Percentiles rank a stretch among this genome's conserved stretches.
These are phyloP conservation scores for Monoraphidium neglectum DNA, from an alignment of 139 green algal genomes.

Conservation along the genomic window DNA sequence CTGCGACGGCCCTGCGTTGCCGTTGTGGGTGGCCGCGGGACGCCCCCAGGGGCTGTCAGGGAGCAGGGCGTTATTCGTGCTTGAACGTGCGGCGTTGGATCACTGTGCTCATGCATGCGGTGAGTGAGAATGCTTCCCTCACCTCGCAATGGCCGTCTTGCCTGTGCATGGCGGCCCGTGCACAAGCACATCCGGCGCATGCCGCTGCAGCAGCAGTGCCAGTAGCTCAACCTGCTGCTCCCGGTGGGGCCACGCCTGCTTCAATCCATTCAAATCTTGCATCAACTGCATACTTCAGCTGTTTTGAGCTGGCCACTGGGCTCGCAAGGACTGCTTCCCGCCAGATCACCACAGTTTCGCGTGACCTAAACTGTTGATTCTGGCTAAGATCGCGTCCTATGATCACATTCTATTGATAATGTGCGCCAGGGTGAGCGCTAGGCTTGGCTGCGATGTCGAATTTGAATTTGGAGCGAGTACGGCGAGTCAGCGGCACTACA, in stretches of 20 bases:
- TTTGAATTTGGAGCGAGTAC: too few relatives aligned
- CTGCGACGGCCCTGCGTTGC: not conserved
- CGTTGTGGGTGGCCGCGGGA: not conserved
- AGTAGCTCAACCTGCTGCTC: constrained; percentile 12
- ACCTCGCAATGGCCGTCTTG: constrained; percentile 21
- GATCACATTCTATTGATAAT: too few relatives aligned
- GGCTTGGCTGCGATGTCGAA: too few relatives aligned
- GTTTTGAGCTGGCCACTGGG: too few relatives aligned
- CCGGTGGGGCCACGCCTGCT: constrained; percentile 1
- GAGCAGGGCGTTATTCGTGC: not conserved
- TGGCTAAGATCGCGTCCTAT: too few relatives aligned
- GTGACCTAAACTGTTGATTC: too few relatives aligned
- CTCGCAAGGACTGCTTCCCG: too few relatives aligned
- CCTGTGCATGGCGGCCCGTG: constrained; percentile 17
- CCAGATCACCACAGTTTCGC: too few relatives aligned
- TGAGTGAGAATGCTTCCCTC: not conserved
- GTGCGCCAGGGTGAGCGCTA: too few relatives aligned
- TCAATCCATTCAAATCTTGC: too few relatives aligned
- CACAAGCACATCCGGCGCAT: constrained; percentile 12
- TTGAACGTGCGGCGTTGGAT: not conserved
- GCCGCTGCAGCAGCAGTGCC: not conserved
- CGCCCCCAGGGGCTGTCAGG: not conserved
- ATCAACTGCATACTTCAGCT: too few relatives aligned
- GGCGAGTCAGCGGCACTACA: too few relatives aligned
- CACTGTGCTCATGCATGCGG: not conserved